Evolutionary conservation across 345 rosid species (phyloP), one percentile per base, ranked within the genome.

Genomic region (Pistacia vera): DNA sequence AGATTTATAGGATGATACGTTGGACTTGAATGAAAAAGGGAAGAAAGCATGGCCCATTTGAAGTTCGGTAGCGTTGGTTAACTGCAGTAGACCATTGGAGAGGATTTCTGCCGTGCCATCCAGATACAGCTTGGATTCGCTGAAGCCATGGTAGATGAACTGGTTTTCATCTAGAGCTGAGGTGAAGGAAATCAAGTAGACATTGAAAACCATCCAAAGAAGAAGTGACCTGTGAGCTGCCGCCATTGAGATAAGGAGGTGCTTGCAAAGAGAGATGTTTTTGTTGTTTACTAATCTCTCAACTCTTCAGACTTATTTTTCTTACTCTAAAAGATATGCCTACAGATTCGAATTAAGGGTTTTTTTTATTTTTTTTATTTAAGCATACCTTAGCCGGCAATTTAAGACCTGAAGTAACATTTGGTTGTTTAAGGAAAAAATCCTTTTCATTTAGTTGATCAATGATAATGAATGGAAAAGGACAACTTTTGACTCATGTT

Each of bases 11-110:
- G 73, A 57, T 36, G 74, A 71, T 11, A 12, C 4, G 68, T 71
- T 20, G n/a, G 36, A 71, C 33, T 58, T 20, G 22, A 71, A 5
- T 4, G 74, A 54, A 13, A 44, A 38, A 2, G 52, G 16, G 18
- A 57, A 58, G 64, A 71, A 71, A 28, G 75, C 69, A 61, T 68
- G 80, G 22, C 63, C 66, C 30, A 11, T 76, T 54, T 82, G 77
- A 8, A 68, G 57, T 38, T 78, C 62, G 1, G 88, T 77, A 73
- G 75, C 77, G 78, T 89, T 85, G 3, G 95, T 89, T 18, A 91
- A 83, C 83, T 89, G 85, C 77, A 91, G 73, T 25, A 88, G 85
- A 44, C 95, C 95, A 73, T 59, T 84, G 1, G 89, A 70, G 17
- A 75, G 83, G 79, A 25, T 25, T 25, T 25, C 25, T 25, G 25